Percentiles rank a stretch among this genome's conserved stretches.
Conservation (phyloP, 2,329 filamentous ascomycete genomes). For the Chaetoscypha palmicola region DNA sequence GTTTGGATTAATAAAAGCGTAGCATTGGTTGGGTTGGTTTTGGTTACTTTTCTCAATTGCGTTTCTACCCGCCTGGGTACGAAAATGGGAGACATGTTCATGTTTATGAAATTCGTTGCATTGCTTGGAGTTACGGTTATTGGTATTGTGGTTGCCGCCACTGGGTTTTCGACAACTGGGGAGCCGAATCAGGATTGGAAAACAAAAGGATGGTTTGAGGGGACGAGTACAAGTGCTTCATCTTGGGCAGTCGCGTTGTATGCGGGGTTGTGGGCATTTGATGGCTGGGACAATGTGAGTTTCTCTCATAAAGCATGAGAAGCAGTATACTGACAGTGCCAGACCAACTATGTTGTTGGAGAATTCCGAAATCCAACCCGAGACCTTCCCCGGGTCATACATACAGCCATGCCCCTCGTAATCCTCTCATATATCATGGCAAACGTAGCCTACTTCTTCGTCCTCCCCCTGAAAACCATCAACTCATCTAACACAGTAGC, state of each 20-base stretch:
- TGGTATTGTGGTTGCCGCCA: conserved; percentile 82
- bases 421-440: conserved; percentile 86
- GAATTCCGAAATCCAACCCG: conserved; percentile 89
- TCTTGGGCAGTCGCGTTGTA: conserved; percentile 93
- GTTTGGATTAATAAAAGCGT: conserved; percentile 88
- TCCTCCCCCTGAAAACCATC: conserved; percentile 73
- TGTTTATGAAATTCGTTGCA: conserved; percentile 95
- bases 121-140: conserved; percentile 79
- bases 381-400: conserved; percentile 89
- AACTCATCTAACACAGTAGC: conserved; percentile 92
- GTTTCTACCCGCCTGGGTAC: conserved; percentile 85
- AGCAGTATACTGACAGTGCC: conserved; percentile 22
- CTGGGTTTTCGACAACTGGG: conserved; percentile 72
- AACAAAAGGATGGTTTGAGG: conserved; percentile 77
- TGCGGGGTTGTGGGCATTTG: conserved; percentile 94
- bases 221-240: conserved; percentile 71
- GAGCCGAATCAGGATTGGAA: conserved; percentile 81
- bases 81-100: conserved; percentile 81
- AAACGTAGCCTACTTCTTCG: conserved; percentile 90
- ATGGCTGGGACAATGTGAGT: conserved; percentile 96
- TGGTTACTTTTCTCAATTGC: conserved; percentile 82
- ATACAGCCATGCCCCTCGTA: conserved; percentile 92
- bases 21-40: conserved; percentile 65
- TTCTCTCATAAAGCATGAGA: not conserved
- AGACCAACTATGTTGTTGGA: conserved; percentile 97